Evolutionary conservation across 805 yeast genomes (phyloP).

Genomic region (Wickerhamomyces sydowiorum): DNA sequence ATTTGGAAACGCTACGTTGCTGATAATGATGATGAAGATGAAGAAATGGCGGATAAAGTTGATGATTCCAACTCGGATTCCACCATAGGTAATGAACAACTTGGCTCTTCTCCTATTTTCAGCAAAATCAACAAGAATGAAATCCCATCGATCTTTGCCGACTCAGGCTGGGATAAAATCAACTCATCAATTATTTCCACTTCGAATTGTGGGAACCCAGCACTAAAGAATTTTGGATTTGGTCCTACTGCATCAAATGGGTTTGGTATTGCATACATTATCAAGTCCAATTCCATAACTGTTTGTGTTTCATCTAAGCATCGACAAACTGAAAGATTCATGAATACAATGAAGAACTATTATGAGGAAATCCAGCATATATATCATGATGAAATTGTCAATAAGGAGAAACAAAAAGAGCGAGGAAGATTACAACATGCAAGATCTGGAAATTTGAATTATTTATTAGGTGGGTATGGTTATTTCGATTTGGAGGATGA

Average conservation of each 20-base stretch:
- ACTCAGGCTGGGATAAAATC: constrained; percentile 81
- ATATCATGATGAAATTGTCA: constrained; percentile 27
- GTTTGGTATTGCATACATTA: constrained; percentile 88
- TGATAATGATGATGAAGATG: constrained; percentile 9
- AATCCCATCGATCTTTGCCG: constrained; percentile 75
- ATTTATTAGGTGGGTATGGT: constrained; percentile 77
- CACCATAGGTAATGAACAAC: constrained; percentile 15
- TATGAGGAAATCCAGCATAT: constrained; percentile 52
- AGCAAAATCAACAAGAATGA: constrained; percentile 21
- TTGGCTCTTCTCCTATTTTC: not conserved
- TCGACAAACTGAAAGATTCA: constrained; percentile 77
- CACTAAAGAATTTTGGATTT: constrained; percentile 80
- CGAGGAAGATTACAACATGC: constrained; percentile 22
- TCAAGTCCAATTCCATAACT: constrained; percentile 72
- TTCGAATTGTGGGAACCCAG: constrained; percentile 90
- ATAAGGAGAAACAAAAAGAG: constrained; percentile 10
- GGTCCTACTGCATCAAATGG: constrained; percentile 91
- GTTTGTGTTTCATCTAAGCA: constrained; percentile 84
- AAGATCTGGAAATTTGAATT: constrained; percentile 31
- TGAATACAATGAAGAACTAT: constrained; percentile 60
- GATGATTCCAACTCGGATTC: constrained; percentile 21
- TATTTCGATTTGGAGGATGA: constrained; percentile 70
- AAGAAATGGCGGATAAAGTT: constrained; percentile 17
- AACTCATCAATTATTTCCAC: constrained; percentile 79
- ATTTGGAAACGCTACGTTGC: constrained; percentile 69